These are phyloP conservation scores for Hericium erinaceus DNA, from an alignment of 768 basidiomycete genomes.

Conservation along the genomic window DNA sequence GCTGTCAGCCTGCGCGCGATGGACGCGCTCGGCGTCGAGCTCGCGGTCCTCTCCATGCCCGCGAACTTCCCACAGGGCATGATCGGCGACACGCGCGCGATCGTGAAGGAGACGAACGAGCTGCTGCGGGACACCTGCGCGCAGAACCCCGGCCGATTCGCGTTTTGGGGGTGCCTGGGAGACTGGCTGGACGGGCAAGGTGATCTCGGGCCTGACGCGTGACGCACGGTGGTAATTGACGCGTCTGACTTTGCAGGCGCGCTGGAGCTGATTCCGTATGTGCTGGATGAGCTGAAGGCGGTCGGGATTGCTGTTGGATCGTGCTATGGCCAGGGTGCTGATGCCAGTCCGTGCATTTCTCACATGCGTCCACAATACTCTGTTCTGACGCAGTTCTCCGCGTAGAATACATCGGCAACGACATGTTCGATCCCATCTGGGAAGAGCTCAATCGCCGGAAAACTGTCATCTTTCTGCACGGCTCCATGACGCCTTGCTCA, in stretches of 20 bases:
- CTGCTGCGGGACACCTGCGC: constrained; percentile 38
- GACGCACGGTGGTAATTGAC: not conserved
- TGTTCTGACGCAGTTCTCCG: not conserved
- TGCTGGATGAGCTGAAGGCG: constrained; percentile 50
- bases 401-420: constrained; percentile 58
- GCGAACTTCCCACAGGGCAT: constrained; percentile 35
- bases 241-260: constrained; percentile 30
- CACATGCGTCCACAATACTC: not conserved
- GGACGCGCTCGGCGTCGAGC: constrained; percentile 47
- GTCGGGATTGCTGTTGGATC: constrained; percentile 61
- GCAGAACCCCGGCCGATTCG: constrained; percentile 46
- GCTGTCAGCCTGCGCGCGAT: constrained; percentile 51
- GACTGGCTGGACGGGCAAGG: constrained; percentile 55
- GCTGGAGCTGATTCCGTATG: constrained; percentile 50
- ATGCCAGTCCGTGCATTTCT: constrained; percentile 36
- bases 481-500: constrained; percentile 55
- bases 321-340: constrained; percentile 47
- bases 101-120: constrained; percentile 39
- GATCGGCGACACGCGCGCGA: constrained; percentile 27
- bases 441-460: constrained; percentile 51
- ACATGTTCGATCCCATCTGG: constrained; percentile 59
- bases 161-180: constrained; percentile 62
- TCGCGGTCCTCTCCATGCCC: constrained; percentile 61
- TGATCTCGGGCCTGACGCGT: constrained; percentile 13
- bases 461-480: constrained; percentile 65